Base-by-base conservation (phyloP, 306 rosid species). In the Gastrolobium bilobum region DNA sequence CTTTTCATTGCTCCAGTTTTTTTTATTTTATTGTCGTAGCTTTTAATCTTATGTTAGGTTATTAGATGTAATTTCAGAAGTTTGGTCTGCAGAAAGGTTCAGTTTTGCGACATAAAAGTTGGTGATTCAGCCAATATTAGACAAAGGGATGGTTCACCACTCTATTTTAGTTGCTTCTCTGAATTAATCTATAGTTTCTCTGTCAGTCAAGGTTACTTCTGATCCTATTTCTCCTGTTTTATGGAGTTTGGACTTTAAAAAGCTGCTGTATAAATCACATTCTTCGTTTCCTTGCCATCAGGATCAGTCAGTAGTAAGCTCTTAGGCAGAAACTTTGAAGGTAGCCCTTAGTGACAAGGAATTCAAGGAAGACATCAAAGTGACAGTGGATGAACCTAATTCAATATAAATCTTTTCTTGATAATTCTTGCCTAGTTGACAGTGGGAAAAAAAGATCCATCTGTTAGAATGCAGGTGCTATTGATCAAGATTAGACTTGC, bases 111-210 rank as follows among this genome's bases (percentile, higher is more conserved):
- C 89, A 89, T 79, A 91, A 91, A 54, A 73, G 5, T 77, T 87
- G 9, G 87, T 89, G 76, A 82, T 91, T 71, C 92, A 89, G 52
- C 97, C 97, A 29, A 89, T 91, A 85, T 75, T 91, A 66, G 97
- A 91, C 81, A 91, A 91, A 83, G 94, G 94, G 82, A 89, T 91
- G 71, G 89, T 91, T 80, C 92, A 91, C 67, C 94, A 91, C 80
- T 88, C 66, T 86, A 86, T 79, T 85, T 89, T 58, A 88, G 82
- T 91, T 53, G 75, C 86, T 56, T 85, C 92, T 73, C 81, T 91
- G 53, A 82, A 84, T 86, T 82, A 79, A 63, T 83, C 88, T 57
- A 46, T 89, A 66, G 91, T 91, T 46, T 91, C 94, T 80, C 87
- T 89, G 29, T 71, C 81, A 73, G 68, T 34, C 64, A 88, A 86